Conservation (phyloP, 768 basidiomycete species). For the Botryobasidium botryosum region DNA sequence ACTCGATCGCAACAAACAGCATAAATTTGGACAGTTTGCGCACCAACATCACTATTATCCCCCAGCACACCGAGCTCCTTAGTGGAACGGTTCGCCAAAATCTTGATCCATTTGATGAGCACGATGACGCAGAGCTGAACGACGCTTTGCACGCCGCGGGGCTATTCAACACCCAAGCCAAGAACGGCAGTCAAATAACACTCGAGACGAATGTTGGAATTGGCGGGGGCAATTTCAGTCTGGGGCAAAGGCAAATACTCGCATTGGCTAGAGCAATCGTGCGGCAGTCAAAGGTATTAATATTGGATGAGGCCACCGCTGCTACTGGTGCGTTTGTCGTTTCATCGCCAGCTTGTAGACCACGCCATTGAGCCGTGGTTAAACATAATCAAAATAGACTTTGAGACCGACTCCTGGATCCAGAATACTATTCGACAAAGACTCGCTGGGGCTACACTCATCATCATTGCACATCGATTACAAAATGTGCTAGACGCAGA, state of each 20-base stretch:
- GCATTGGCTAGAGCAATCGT: constrained; percentile 71
- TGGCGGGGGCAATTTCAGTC: constrained; percentile 71
- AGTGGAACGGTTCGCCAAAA: constrained; percentile 64
- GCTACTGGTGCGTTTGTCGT: neutral
- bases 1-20: constrained; percentile 30
- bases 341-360: neutral
- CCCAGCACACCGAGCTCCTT: constrained; percentile 34
- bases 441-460: constrained; percentile 29
- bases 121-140: constrained; percentile 70
- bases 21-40: constrained; percentile 42
- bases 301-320: constrained; percentile 9
- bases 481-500: constrained; percentile 46
- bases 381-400: constrained; percentile 22
- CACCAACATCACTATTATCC: constrained; percentile 43
- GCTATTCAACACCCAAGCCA: constrained; percentile 9
- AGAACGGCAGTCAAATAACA: constrained; percentile 37
- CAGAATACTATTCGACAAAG: constrained; percentile 36
- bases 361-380: no score
- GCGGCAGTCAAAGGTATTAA: neutral
- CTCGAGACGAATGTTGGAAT: constrained; percentile 74
- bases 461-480: constrained; percentile 44
- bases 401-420: constrained; percentile 38
- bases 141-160: constrained; percentile 51
- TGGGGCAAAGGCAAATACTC: constrained; percentile 31
- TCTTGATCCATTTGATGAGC: constrained; percentile 72